Conservation (phyloP, 2,329 filamentous ascomycete genomes). For the Fusarium chlamydosporum region DNA sequence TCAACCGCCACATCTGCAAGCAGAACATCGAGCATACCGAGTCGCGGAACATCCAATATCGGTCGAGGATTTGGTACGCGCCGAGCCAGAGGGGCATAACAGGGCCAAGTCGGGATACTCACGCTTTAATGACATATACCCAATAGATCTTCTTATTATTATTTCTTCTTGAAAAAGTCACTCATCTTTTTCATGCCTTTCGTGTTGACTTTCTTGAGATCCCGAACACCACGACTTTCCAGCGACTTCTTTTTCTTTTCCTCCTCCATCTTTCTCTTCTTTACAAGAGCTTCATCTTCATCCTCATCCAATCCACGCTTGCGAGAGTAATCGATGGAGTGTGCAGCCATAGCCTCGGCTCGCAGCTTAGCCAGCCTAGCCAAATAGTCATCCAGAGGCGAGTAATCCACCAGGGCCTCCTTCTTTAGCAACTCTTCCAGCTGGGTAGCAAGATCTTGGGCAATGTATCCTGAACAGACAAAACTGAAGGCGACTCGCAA, state of each 20-base stretch:
- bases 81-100: slow-evolving; percentile 55
- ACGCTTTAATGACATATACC: slow-evolving; percentile 52
- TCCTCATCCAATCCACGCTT: slow-evolving; percentile 79
- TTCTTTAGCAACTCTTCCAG: slow-evolving; percentile 61
- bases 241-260: slow-evolving; percentile 85
- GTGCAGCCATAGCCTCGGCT: slow-evolving; percentile 77
- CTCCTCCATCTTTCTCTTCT: slow-evolving; percentile 88
- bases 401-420: slow-evolving; percentile 71
- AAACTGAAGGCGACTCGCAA: slow-evolving; percentile 75
- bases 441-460: slow-evolving; percentile 58
- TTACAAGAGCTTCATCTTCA: slow-evolving; percentile 74
- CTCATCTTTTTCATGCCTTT: slow-evolving; percentile 98
- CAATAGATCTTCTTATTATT: slow-evolving; percentile 44
- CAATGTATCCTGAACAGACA: slow-evolving; percentile 73
- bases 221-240: slow-evolving; percentile 81
- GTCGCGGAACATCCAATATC: slow-evolving; percentile 56
- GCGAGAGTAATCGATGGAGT: slow-evolving; percentile 78
- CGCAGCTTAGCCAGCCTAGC: slow-evolving; percentile 75
- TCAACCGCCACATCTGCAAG: slow-evolving; percentile 52
- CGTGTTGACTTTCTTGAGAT: slow-evolving; percentile 91
- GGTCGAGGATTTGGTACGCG: slow-evolving; percentile 55
- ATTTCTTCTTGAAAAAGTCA: slow-evolving; percentile 86
- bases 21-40: slow-evolving; percentile 49
- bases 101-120: slow-evolving; percentile 20
- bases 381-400: slow-evolving; percentile 78